Evolutionary conservation across 768 basidiomycete species (phyloP).

Genomic region (Agaricus sinodeliciosus): DNA sequence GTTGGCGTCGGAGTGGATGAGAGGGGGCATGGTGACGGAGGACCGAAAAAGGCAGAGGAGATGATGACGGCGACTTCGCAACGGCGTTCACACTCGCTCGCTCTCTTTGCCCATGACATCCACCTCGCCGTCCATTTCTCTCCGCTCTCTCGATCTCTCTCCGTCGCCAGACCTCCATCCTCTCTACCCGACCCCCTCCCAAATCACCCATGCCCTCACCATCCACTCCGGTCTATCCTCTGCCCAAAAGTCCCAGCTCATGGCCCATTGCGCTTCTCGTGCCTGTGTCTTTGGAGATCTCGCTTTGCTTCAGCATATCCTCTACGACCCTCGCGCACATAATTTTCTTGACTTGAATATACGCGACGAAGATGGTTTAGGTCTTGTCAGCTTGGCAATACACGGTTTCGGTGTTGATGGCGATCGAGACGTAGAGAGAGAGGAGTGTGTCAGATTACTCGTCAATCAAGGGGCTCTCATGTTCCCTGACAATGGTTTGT

Average conservation of each 20-base stretch:
- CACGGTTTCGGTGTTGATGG: constrained; percentile 78
- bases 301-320: constrained; percentile 61
- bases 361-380: constrained; percentile 83
- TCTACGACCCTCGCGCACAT: constrained; percentile 63
- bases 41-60: constrained; percentile 6
- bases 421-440: constrained; percentile 82
- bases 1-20: constrained; percentile 37
- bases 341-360: constrained; percentile 57
- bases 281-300: constrained; percentile 78
- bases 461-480: constrained; percentile 74
- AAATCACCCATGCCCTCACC: constrained; percentile 58
- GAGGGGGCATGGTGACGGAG: constrained; percentile 35
- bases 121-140: constrained; percentile 15
- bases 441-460: constrained; percentile 81
- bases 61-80: neutral
- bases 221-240: constrained; percentile 62
- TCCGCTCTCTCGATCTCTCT: constrained; percentile 44
- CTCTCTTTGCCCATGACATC: constrained; percentile 10
- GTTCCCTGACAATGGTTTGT: constrained; percentile 57
- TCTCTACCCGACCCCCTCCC: constrained; percentile 59
- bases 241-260: constrained; percentile 61
- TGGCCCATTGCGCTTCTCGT: constrained; percentile 67
- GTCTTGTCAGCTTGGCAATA: constrained; percentile 69
- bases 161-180: constrained; percentile 81
- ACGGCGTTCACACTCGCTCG: constrained; percentile 4